Conservation (phyloP, 768 basidiomycete species). For the Boletus speciosus region DNA sequence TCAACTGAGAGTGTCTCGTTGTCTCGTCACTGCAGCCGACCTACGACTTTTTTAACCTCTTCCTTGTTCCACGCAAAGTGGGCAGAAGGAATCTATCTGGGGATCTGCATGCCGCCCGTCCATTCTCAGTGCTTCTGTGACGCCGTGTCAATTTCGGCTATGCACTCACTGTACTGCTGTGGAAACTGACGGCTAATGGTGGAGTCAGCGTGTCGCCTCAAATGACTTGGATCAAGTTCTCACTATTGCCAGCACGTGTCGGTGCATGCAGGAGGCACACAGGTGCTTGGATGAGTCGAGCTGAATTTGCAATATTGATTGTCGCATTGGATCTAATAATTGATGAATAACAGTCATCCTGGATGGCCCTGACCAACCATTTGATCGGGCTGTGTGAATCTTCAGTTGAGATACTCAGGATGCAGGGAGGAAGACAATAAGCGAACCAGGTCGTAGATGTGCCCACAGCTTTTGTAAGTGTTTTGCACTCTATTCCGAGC, state of each 20-base stretch:
- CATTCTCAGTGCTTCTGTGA: slow-evolving; percentile 12
- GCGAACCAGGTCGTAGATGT: slow-evolving; percentile 52
- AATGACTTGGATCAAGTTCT: slow-evolving; percentile 27
- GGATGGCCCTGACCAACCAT: slow-evolving; percentile 39
- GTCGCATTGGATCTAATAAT: slow-evolving; percentile 58
- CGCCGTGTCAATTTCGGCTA: slow-evolving; percentile 5
- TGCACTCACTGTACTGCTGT: slow-evolving; percentile 58
- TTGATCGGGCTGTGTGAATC: slow-evolving; percentile 49
- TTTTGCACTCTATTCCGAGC: slow-evolving; percentile 54
- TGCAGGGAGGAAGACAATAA: slow-evolving; percentile 11
- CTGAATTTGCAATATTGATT: slow-evolving; percentile 71
- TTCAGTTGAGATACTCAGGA: slow-evolving; percentile 9
- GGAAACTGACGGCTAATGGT: slow-evolving; percentile 63
- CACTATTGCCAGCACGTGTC: slow-evolving; percentile 78
- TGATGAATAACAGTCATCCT: slow-evolving; percentile 11
- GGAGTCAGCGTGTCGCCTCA: slow-evolving; percentile 22
- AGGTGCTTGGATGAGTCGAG: slow-evolving; percentile 54
- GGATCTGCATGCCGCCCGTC: slow-evolving; percentile 28
- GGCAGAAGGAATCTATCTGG: slow-evolving; percentile 36
- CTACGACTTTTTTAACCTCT: slow-evolving; percentile 3
- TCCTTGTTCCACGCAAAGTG: slow-evolving; percentile 21
- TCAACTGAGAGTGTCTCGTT: slow-evolving; percentile 16
- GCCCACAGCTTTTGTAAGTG: slow-evolving; percentile 54
- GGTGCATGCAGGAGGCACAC: slow-evolving; percentile 53
- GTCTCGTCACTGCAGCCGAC: slow-evolving; percentile 3